Evolutionary conservation across 371 early-diverging fungal species (phyloP), one percentile per base, ranked within the genome.

Genomic region (Rhizopus microsporus): DNA sequence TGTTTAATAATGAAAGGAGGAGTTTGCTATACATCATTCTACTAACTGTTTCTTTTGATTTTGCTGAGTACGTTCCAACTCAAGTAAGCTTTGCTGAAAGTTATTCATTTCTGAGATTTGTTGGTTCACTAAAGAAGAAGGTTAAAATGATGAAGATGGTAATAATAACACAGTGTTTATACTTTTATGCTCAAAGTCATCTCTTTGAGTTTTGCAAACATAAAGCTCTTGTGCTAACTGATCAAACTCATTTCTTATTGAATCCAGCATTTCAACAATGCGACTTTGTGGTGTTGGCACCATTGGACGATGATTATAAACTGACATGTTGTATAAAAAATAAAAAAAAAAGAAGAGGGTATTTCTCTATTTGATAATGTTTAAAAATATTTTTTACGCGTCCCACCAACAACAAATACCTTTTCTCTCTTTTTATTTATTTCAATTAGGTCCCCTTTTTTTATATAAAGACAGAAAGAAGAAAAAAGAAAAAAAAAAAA

Each of bases 181-280:
- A 93, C 94, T 82, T 74, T 93, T 90, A 60, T 91, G 91, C 69
- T 95, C 97, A 66, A 87, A 86, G 51, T 94, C 96, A 64, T 95
- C 95, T 52, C 93, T 78, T 72, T 94, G 92, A 32, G 83, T 75
- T 69, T 90, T 90, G 72, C 74, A 88, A 32, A 85, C 68, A 56
- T 84, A 79, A 5, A 85, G 78, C 60, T 96, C 97, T 71, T 93
- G 91, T 33, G 82, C 80, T 47, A 92, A 71, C 58, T 72, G 81
- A 58, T 95, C 95, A 58, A 88, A 93, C 71, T 96, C 97, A 38
- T 67, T 76, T 57, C 87, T 86, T 60, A 95, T 78, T 38, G 92
- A 82, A 52, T 96, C 97, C 52, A 95, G 70, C 66, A 94, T 83
- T 69, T 95, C 95, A 23, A 82, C 79, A 55, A 95, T 77, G 47